phyloP scores from a whole-genome alignment of 768 basidiomycete species.

The Tephrocybe rancida region DNA sequence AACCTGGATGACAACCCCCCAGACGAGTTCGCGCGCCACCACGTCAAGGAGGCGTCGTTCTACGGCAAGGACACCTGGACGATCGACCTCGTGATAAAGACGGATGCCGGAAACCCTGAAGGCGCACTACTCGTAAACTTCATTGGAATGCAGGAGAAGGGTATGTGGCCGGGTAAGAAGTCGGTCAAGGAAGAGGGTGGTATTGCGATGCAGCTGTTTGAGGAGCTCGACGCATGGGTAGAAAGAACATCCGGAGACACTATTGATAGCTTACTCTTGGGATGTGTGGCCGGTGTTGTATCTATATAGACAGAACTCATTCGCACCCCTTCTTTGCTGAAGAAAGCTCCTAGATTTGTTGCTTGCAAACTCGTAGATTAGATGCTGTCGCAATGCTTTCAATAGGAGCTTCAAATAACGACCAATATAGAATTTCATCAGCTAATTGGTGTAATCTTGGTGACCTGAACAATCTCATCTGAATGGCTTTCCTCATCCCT shows the following conservation, averaged over 20 bases:
- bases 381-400: too few relatives aligned
- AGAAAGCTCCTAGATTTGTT: too few relatives aligned
- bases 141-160: conserved; percentile 79
- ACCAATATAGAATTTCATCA: too few relatives aligned
- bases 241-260: conserved; percentile 60
- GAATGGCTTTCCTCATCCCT: conserved; percentile 51
- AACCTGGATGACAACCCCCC: conserved; percentile 81
- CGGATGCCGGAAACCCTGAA: conserved; percentile 31
- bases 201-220: conserved; percentile 73
- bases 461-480: too few relatives aligned
- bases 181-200: conserved; percentile 48
- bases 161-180: conserved; percentile 82
- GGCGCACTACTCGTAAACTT: conserved; percentile 65
- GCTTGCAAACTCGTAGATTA: too few relatives aligned
- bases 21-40: conserved; percentile 74
- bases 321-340: not conserved
- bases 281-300: conserved; percentile 67
- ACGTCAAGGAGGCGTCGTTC: conserved; percentile 90
- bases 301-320: conserved; percentile 29
- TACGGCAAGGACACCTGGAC: conserved; percentile 76
- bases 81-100: conserved; percentile 70
- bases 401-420: too few relatives aligned
- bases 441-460: too few relatives aligned
- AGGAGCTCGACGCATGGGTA: conserved; percentile 76
- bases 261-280: conserved; percentile 70